These are phyloP conservation scores for Talaromyces islandicus DNA, from an alignment of 2,329 filamentous ascomycete genomes.

Conservation along the genomic window DNA sequence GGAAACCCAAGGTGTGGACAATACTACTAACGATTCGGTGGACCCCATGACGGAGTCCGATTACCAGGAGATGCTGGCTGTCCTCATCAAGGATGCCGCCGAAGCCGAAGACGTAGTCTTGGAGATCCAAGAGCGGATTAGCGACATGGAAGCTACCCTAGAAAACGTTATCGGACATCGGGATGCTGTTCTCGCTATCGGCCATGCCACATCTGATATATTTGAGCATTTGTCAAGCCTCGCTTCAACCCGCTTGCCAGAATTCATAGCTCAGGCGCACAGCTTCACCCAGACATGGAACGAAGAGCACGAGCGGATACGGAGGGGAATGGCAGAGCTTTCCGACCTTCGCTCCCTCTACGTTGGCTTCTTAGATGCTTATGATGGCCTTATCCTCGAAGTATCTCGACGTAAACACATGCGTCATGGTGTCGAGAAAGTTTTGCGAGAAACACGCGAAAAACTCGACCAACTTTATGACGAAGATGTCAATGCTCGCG, in stretches of 20 bases:
- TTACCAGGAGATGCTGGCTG: conserved; percentile 72
- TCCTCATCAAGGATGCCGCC: conserved; percentile 56
- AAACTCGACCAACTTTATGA: conserved; percentile 70
- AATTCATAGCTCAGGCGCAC: conserved; percentile 43
- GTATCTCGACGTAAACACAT: conserved; percentile 67
- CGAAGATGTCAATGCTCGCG: conserved; percentile 65
- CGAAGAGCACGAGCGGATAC: conserved; percentile 65
- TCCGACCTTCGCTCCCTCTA: conserved; percentile 75
- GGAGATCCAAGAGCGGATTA: conserved; percentile 67
- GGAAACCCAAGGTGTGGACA: conserved; percentile 26
- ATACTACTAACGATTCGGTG: conserved; percentile 42
- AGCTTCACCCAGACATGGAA: conserved; percentile 57
- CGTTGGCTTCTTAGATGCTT: conserved; percentile 76
- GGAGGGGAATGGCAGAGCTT: conserved; percentile 66
- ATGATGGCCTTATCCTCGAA: conserved; percentile 78
- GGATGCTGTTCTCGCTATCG: conserved; percentile 49
- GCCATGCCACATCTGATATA: conserved; percentile 55
- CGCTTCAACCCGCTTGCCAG: conserved; percentile 54
- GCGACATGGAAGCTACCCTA: conserved; percentile 70
- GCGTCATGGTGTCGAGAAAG: conserved; percentile 65
- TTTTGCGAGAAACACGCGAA: conserved; percentile 71
- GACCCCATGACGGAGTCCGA: conserved; percentile 71
- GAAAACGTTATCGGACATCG: conserved; percentile 59
- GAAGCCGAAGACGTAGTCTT: conserved; percentile 58
- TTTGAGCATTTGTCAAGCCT: conserved; percentile 64